Percentiles rank a stretch among this genome's conserved stretches.
Evolutionary conservation across 2,329 filamentous ascomycete genomes (phyloP).

Genomic region (Aspergillus calidoustus): DNA sequence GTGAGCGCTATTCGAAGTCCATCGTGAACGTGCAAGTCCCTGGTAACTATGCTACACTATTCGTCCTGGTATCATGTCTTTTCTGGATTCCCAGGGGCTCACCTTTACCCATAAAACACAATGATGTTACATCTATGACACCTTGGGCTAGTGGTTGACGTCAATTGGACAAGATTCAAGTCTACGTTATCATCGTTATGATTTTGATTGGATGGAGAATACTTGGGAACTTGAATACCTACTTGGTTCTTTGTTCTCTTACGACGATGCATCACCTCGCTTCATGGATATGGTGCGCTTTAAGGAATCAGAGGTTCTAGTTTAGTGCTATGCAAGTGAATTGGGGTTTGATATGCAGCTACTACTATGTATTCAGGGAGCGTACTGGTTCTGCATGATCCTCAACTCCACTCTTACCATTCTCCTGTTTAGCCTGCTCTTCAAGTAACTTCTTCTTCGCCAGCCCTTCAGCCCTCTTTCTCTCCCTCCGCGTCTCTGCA

Average conservation of each 20-base stretch:
- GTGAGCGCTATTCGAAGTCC: not conserved
- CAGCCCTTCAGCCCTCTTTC: conserved; percentile 49
- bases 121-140: not conserved
- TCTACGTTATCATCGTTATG: conserved; percentile 15
- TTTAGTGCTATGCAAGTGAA: not conserved
- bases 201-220: conserved; percentile 11
- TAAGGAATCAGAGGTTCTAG: not conserved
- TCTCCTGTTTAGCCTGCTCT: conserved; percentile 15
- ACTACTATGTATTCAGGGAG: conserved; percentile 1
- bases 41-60: not conserved
- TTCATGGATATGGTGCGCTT: not conserved
- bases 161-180: conserved; percentile 6
- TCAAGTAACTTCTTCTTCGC: conserved; percentile 36
- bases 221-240: conserved; percentile 1
- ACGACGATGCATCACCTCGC: not conserved
- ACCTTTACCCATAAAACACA: conserved; percentile 4
- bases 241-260: not conserved
- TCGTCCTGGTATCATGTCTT: not conserved
- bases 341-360: not conserved
- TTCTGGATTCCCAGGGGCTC: conserved; percentile 1
- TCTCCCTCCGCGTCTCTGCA: conserved; percentile 40
- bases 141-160: not conserved
- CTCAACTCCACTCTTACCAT: not conserved
- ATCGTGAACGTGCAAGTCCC: not conserved
- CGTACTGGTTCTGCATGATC: conserved; percentile 5